These are phyloP conservation scores for Ophiostoma populinum DNA, from an alignment of 2,329 filamentous ascomycete genomes.

Conservation along the genomic window DNA sequence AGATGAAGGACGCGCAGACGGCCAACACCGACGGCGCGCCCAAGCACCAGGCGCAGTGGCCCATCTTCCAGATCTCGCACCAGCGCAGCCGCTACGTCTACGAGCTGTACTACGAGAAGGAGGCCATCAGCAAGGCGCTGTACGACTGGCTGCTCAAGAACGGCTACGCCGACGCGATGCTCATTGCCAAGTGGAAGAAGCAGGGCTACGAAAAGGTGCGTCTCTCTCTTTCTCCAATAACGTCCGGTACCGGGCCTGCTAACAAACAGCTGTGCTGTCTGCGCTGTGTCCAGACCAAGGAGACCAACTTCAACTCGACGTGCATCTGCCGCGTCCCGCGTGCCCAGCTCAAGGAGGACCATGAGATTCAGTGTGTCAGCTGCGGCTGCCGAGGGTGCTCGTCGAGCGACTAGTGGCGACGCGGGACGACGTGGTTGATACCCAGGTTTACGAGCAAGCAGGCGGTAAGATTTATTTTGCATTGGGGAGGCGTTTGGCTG, in stretches of 20 bases:
- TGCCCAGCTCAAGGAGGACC: constrained; percentile 74
- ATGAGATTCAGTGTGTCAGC: constrained; percentile 82
- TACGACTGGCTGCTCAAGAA: constrained; percentile 98
- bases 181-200: constrained; percentile 99
- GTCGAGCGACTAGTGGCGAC: constrained; percentile 5
- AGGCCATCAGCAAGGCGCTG: constrained; percentile 78
- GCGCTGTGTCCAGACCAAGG: constrained; percentile 96
- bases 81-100: constrained; percentile 88
- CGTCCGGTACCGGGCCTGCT: constrained; percentile 9
- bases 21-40: constrained; percentile 62
- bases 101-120: constrained; percentile 94
- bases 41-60: constrained; percentile 87
- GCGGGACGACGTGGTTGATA: too few species aligned
- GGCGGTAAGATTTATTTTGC: too few species aligned
- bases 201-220: constrained; percentile 90
- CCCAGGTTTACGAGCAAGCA: neutral
- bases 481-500: too few species aligned
- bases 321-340: constrained; percentile 93
- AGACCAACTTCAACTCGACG: constrained; percentile 96
- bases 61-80: constrained; percentile 93
- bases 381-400: constrained; percentile 88
- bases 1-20: constrained; percentile 93
- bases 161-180: constrained; percentile 78
- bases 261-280: constrained; percentile 65
- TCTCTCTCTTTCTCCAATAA: neutral